Percentiles rank a stretch among this genome's conserved stretches.
phyloP scores from a whole-genome alignment of 306 rosid species.

The Sicyos baderoa region DNA sequence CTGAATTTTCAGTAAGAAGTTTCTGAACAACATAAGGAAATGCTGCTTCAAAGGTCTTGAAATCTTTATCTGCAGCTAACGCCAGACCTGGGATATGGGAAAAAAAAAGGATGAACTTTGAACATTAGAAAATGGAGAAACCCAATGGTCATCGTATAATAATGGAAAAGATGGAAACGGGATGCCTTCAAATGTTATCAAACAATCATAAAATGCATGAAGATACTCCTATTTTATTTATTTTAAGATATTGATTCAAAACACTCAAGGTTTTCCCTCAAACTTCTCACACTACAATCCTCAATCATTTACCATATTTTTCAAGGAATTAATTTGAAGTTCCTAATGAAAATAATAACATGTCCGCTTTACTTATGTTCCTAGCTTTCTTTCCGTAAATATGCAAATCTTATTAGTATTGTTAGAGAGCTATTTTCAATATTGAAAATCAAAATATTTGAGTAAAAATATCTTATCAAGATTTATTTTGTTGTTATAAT shows the following conservation, averaged over 20 bases:
- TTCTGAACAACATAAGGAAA: slow-evolving; percentile 83
- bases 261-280: not conserved
- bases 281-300: no score
- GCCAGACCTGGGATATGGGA: slow-evolving; percentile 60
- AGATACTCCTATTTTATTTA: not conserved
- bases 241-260: not conserved
- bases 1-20: slow-evolving; percentile 81
- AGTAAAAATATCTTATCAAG: not conserved
- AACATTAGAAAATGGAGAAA: not conserved
- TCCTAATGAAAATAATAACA: not conserved
- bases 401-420: no score
- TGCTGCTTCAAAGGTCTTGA: slow-evolving; percentile 94
- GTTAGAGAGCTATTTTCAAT: not conserved
- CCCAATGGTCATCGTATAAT: not conserved
- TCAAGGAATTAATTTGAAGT: not conserved
- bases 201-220: not conserved
- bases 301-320: not conserved
- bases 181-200: not conserved
- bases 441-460: no score
- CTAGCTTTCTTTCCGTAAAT: not conserved
- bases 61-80: slow-evolving; percentile 59
- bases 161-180: not conserved
- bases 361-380: not conserved
- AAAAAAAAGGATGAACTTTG: slow-evolving; percentile 6
- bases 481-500: not conserved